phyloP scores from a whole-genome alignment of 2,329 filamentous ascomycete genomes.

The Fusarium sp. region DNA sequence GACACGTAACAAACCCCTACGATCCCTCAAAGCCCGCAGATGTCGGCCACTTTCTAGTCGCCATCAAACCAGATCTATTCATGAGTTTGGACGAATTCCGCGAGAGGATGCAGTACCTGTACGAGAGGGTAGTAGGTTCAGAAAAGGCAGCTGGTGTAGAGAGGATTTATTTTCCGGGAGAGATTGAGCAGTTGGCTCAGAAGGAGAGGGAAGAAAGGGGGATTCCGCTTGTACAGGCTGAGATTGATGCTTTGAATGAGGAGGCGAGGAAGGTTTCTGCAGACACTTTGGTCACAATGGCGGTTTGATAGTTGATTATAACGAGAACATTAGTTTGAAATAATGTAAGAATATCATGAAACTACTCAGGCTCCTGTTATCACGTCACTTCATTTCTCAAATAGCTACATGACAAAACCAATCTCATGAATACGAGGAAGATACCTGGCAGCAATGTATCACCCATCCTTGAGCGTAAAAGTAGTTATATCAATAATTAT shows the following conservation, averaged over 20 bases:
- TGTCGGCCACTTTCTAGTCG: conserved; percentile 80
- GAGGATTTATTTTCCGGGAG: conserved; percentile 70
- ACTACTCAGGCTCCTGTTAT: background rate
- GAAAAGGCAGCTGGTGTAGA: conserved; percentile 68
- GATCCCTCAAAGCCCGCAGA: conserved; percentile 75
- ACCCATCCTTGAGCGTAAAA: background rate
- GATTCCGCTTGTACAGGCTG: conserved; percentile 68
- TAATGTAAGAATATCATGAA: background rate
- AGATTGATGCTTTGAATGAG: conserved; percentile 66
- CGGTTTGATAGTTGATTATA: background rate
- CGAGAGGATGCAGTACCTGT: conserved; percentile 67
- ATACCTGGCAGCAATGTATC: background rate
- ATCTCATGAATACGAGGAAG: background rate
- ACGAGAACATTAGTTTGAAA: background rate
- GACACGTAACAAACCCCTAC: conserved; percentile 81
- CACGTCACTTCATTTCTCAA: background rate
- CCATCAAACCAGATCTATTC: conserved; percentile 80
- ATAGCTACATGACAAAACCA: background rate
- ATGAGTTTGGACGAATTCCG: conserved; percentile 78
- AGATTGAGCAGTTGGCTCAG: conserved; percentile 69
- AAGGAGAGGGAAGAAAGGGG: conserved; percentile 63
- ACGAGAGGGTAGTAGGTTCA: conserved; percentile 63
- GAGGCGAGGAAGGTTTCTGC: conserved; percentile 62
- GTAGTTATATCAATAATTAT: background rate
- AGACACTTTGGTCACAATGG: conserved; percentile 18